Conservation (phyloP, 2,329 filamentous ascomycete genomes). For the Fusarium clavum region DNA sequence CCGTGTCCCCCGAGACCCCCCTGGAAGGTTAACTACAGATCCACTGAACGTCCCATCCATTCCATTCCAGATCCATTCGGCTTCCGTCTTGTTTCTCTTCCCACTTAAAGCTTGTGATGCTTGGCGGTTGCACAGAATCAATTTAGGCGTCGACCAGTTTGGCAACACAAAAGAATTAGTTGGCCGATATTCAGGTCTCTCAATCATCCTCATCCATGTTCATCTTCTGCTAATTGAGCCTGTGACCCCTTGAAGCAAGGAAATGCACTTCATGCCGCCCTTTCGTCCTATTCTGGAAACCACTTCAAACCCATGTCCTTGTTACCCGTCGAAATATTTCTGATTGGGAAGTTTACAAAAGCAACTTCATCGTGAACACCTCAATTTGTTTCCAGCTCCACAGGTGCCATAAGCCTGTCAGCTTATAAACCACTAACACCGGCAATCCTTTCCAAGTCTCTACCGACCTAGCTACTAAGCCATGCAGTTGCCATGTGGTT, state of each 20-base stretch:
- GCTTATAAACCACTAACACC: background rate
- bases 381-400: slow-evolving; percentile 2
- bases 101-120: slow-evolving; percentile 6
- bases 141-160: slow-evolving; percentile 5
- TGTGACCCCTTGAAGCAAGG: slow-evolving; percentile 23
- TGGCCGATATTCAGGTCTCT: background rate
- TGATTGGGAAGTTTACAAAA: slow-evolving; percentile 22
- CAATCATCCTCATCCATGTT: slow-evolving; percentile 1
- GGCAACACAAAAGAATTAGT: slow-evolving; percentile 9
- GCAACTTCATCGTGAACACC: slow-evolving; percentile 19
- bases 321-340: slow-evolving; percentile 29
- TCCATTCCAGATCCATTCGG: slow-evolving; percentile 13
- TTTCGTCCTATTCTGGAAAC: slow-evolving; percentile 25
- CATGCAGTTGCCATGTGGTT: slow-evolving; percentile 19
- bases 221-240: background rate
- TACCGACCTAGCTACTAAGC: background rate
- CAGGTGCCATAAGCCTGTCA: background rate
- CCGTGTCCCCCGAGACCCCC: background rate
- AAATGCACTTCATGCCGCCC: slow-evolving; percentile 23
- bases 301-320: slow-evolving; percentile 42
- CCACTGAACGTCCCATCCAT: slow-evolving; percentile 7
- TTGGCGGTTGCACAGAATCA: slow-evolving; percentile 13
- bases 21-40: slow-evolving; percentile 3
- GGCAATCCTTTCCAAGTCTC: background rate
- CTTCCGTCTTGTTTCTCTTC: slow-evolving; percentile 6